Evolutionary conservation across 2,329 filamentous ascomycete genomes (phyloP).

Genomic region (Colletotrichum incanum): DNA sequence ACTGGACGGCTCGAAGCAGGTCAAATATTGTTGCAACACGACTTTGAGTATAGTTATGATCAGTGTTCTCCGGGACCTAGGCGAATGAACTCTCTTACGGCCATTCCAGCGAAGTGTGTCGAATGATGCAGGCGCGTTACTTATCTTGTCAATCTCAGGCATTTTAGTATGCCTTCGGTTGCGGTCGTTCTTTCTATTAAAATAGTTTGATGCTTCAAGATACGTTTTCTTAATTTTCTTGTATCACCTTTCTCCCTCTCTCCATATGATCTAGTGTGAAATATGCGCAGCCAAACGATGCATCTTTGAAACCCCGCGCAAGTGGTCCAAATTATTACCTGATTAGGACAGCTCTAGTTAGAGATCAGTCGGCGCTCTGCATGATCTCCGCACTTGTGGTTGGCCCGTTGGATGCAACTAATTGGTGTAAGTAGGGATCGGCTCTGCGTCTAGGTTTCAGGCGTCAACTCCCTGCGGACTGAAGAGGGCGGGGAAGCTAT

Average conservation of each 20-base stretch:
- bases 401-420: not conserved
- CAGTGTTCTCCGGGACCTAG: no score
- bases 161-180: not conserved
- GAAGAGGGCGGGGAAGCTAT: not conserved
- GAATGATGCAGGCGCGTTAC: not conserved
- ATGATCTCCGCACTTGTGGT: not conserved
- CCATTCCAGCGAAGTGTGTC: no score
- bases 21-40: no score
- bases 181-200: not conserved
- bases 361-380: not conserved
- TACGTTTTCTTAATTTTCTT: not conserved
- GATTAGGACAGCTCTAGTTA: conserved; percentile 5
- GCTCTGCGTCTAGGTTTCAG: not conserved
- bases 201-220: not conserved
- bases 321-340: conserved; percentile 22
- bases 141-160: not conserved
- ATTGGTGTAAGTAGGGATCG: not conserved
- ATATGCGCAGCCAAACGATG: not conserved
- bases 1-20: no score
- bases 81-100: not conserved
- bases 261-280: not conserved
- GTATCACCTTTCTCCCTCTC: not conserved
- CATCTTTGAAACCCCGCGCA: conserved; percentile 8
- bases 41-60: no score
- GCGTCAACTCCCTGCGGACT: not conserved